phyloP scores from a whole-genome alignment of 2,329 filamentous ascomycete genomes.

The Claviceps sp. region DNA sequence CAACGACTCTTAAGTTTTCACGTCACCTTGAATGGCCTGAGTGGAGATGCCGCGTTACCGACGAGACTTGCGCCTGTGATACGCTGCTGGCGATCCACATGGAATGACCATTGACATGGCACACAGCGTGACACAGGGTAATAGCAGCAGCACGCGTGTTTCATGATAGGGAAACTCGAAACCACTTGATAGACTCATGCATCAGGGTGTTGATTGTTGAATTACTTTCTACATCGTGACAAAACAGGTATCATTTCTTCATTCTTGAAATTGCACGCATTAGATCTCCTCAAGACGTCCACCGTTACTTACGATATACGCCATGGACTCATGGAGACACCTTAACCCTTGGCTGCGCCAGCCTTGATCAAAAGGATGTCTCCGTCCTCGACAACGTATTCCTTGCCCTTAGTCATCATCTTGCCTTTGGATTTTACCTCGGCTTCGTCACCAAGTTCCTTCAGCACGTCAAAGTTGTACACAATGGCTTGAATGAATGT shows the following conservation, averaged over 20 bases:
- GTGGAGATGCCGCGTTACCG: not conserved
- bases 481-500: constrained; percentile 96
- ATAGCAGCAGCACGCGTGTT: too few species aligned
- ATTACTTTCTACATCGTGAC: not conserved
- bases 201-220: not conserved
- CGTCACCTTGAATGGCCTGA: not conserved
- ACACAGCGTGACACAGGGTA: too few species aligned
- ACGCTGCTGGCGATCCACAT: not conserved
- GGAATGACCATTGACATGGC: too few species aligned
- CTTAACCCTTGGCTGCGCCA: constrained; percentile 59
- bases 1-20: not conserved
- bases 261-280: not conserved
- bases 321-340: not conserved
- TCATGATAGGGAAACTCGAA: too few species aligned
- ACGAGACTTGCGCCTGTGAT: not conserved
- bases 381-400: constrained; percentile 80
- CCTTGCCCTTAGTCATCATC: constrained; percentile 97
- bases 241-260: not conserved
- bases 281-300: not conserved
- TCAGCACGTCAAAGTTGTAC: constrained; percentile 73
- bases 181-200: too few species aligned
- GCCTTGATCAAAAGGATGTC: constrained; percentile 82
- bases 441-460: constrained; percentile 78
- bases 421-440: constrained; percentile 90
- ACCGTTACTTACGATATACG: too few species aligned